Base-by-base conservation (phyloP, 2,329 filamentous ascomycete species). In the Fusarium sulawesiense region DNA sequence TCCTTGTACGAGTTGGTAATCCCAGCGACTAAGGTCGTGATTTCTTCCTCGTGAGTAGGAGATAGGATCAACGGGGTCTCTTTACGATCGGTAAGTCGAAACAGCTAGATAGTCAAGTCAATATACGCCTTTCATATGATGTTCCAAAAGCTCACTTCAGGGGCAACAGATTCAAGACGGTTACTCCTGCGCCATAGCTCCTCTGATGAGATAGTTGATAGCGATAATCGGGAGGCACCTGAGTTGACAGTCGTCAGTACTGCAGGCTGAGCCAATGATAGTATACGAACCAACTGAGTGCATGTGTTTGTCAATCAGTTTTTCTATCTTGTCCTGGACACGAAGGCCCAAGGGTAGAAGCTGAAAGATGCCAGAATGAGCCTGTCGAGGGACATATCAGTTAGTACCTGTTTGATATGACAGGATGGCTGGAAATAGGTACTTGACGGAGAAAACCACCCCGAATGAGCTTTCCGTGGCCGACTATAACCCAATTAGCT, bases 41-140 rank as follows among this genome's bases (percentile, higher is more conserved):
- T 96, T 77, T 99, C 96, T 78, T 99, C 96, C 77, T 99, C 96
- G 67, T 99, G 96, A 0, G 96, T 99, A 1, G 96, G 96, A 2
- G 94, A 91, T 6, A 99, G 86, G 30, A 99, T 85, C 66, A 93
- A 93, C 6, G 87, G 85, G 1, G 87, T 83, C 9, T 92, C 88
- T 79, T 92, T 96, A 59, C 96, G 89, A 79, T 98, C 96, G 46
- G 86, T 81, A 48, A 98, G 88, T 44, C 88, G 89, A 73, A 98
- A 95, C 21, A 98, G 86, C 90, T 96, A 74, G 86, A 90, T 96
- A 74, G 13, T 7, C 47, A 30, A 45, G 56, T 80, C 46, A 80
- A 75, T n/a, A 27, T 60, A n/a, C 27, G 27, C 10, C 18, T 25
- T 16, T 56, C 25, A n/a, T 21, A 47, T 4, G 7, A 27, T 25